Evolutionary conservation across 2,329 filamentous ascomycete genomes (phyloP).

Genomic region (Aspergillus hortae): DNA sequence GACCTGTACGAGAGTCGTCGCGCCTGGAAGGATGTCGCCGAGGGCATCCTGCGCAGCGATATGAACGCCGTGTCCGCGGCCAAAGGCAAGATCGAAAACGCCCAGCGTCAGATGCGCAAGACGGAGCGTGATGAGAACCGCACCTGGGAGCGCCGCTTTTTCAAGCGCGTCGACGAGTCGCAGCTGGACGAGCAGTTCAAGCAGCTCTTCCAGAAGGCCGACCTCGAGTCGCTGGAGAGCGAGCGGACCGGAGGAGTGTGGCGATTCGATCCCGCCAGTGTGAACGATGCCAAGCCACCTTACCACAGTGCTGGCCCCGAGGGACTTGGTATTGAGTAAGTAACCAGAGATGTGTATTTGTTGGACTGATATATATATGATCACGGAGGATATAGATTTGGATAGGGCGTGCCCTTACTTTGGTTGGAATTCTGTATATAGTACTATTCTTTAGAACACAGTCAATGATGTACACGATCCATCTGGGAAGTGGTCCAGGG

Average conservation of each 20-base stretch:
- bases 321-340: slow-evolving; percentile 34
- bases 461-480: neutral
- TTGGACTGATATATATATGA: neutral
- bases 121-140: slow-evolving; percentile 71
- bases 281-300: slow-evolving; percentile 39
- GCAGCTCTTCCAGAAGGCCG: slow-evolving; percentile 41
- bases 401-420: neutral
- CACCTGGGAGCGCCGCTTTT: slow-evolving; percentile 82
- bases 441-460: neutral
- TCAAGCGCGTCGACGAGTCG: slow-evolving; percentile 48
- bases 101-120: slow-evolving; percentile 73
- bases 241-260: slow-evolving; percentile 69
- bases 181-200: slow-evolving; percentile 39
- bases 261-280: slow-evolving; percentile 61
- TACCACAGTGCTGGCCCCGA: slow-evolving; percentile 40
- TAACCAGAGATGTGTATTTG: neutral
- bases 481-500: slow-evolving; percentile 1
- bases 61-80: slow-evolving; percentile 75
- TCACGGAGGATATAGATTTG: neutral
- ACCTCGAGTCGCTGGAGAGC: slow-evolving; percentile 48
- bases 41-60: slow-evolving; percentile 74
- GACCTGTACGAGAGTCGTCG: slow-evolving; percentile 82
- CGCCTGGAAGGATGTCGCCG: slow-evolving; percentile 83
- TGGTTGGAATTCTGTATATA: neutral
- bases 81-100: slow-evolving; percentile 86